Evolutionary conservation across 108 stramenopile genomes (phyloP).

Genomic region (Nannochloropsis oceanica): DNA sequence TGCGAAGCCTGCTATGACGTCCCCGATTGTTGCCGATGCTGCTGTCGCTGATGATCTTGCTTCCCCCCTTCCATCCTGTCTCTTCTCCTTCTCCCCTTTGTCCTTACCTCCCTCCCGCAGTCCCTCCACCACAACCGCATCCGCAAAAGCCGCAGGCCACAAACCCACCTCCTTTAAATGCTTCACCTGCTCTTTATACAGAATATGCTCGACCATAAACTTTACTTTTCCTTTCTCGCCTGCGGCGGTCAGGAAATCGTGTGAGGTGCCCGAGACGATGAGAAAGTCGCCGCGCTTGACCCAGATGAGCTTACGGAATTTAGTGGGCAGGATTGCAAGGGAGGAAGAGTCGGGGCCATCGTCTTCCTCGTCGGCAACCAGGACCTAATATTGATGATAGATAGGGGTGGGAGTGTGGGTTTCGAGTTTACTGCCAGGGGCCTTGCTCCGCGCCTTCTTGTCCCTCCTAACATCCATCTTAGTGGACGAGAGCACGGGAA

Average conservation of each 20-base stretch:
- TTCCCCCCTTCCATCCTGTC: background rate
- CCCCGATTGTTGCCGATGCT: background rate
- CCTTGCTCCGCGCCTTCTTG: too few species aligned
- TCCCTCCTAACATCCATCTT: too few species aligned
- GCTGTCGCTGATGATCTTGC: background rate
- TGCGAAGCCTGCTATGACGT: background rate
- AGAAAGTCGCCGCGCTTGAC: conserved; percentile 85
- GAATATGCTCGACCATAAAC: conserved; percentile 50
- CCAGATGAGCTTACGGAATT: conserved; percentile 88
- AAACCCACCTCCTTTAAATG: conserved; percentile 60
- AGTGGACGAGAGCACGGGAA: too few species aligned
- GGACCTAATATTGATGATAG: too few species aligned
- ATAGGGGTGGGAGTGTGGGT: too few species aligned
- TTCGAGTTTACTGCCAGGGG: too few species aligned
- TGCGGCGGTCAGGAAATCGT: conserved; percentile 26
- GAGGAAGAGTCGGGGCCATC: background rate
- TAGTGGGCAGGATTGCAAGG: conserved; percentile 78
- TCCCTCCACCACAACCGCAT: background rate
- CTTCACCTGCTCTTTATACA: conserved; percentile 87
- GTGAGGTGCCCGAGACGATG: conserved; percentile 47
- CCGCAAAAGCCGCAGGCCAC: conserved; percentile 53
- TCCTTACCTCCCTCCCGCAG: background rate
- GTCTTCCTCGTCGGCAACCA: too few species aligned
- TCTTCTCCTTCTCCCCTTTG: background rate
- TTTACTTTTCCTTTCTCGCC: conserved; percentile 25